phyloP scores from a whole-genome alignment of 192 early-diverging fungal species.

The Coemansia sp. region DNA sequence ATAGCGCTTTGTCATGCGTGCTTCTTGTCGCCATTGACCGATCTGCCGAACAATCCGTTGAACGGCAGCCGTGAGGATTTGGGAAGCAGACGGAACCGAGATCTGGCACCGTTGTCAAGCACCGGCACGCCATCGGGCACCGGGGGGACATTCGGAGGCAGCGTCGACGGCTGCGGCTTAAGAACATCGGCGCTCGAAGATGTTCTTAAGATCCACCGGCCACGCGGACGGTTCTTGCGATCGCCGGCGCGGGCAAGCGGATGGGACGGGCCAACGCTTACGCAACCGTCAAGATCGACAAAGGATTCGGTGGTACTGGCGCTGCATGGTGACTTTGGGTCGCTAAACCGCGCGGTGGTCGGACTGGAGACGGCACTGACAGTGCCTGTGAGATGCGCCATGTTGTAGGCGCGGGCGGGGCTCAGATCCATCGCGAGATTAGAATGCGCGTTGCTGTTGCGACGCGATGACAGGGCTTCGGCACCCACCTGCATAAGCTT shows the following conservation, averaged over 20 bases:
- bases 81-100: constrained; percentile 34
- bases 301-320: constrained; percentile 32
- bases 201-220: constrained; percentile 13
- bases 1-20: not conserved
- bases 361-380: constrained; percentile 18
- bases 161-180: constrained; percentile 8
- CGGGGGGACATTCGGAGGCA: not conserved
- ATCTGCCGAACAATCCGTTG: constrained; percentile 35
- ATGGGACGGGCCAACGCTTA: not conserved
- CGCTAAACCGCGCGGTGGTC: not conserved
- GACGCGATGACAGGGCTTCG: not conserved
- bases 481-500: not conserved
- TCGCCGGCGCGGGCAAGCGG: not conserved
- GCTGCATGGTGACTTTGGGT: not conserved
- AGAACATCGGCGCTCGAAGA: constrained; percentile 37
- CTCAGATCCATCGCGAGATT: not conserved
- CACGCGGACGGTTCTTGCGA: not conserved
- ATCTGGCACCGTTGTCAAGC: constrained; percentile 6
- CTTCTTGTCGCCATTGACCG: constrained; percentile 23
- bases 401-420: not conserved
- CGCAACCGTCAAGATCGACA: constrained; percentile 32
- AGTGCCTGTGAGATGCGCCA: not conserved
- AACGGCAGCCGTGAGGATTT: constrained; percentile 38
- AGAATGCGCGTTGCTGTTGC: not conserved
- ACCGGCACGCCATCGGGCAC: not conserved